Conservation (phyloP, 108 stramenopile genomes). For the Nannochloropsis granulata region DNA sequence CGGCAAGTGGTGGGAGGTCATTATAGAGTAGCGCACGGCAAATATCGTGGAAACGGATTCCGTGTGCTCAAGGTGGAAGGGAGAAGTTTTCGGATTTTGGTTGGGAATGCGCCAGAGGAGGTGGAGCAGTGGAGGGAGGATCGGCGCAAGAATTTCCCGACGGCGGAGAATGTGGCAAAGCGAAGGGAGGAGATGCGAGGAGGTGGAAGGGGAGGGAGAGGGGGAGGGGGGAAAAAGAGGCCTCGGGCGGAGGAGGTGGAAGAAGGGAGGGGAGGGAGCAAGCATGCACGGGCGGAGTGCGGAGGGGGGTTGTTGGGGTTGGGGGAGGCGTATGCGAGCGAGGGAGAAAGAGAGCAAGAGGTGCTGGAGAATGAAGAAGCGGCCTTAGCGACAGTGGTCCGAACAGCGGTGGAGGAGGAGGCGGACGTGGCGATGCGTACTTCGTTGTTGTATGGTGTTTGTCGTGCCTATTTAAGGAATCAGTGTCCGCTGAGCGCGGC, state of each 20-base stretch:
- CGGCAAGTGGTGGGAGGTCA: constrained; percentile 1
- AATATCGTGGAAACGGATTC: neutral
- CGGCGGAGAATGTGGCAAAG: neutral
- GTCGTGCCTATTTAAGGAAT: neutral
- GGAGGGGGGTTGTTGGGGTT: neutral
- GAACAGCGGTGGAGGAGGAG: neutral
- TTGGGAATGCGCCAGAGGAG: constrained; percentile 10
- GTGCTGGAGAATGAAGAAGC: neutral
- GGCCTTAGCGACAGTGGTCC: neutral
- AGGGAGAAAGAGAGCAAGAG: neutral
- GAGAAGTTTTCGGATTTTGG: neutral
- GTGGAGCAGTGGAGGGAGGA: constrained; percentile 1
- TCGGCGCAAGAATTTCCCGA: neutral
- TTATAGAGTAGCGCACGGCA: neutral
- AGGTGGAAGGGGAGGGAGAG: neutral
- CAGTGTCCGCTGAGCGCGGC: neutral
- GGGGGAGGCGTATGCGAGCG: neutral
- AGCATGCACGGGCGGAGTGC: neutral
- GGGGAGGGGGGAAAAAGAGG: neutral
- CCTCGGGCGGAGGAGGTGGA: neutral
- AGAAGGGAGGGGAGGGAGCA: neutral
- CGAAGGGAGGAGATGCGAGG: neutral
- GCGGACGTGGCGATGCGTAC: neutral
- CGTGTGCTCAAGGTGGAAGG: constrained; percentile 7
- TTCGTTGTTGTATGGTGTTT: neutral